Evolutionary conservation across 495 filamentous ascomycete species (phyloP).

Genomic region (Polyplosphaeria fusca): DNA sequence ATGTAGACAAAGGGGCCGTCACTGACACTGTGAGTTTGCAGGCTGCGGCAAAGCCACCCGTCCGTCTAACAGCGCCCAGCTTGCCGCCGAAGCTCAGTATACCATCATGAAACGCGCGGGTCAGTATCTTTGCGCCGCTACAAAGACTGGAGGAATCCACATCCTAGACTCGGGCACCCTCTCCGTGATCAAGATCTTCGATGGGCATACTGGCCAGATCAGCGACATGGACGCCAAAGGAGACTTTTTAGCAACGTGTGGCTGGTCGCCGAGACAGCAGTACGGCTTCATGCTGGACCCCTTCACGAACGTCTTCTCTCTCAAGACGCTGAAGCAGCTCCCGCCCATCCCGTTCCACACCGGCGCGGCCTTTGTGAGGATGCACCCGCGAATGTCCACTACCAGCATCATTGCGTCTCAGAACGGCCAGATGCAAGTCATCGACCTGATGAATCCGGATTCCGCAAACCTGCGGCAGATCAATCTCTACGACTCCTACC

Average conservation of each 20-base stretch:
- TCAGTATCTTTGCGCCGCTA: constrained; percentile 83
- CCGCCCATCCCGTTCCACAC: constrained; percentile 89
- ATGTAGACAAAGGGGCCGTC: constrained; percentile 80
- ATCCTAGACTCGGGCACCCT: constrained; percentile 77
- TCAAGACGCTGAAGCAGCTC: constrained; percentile 79
- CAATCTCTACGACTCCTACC: constrained; percentile 62
- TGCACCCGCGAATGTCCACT: constrained; percentile 92
- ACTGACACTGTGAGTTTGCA: constrained; percentile 57
- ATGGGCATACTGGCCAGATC: constrained; percentile 76
- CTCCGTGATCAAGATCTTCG: constrained; percentile 76
- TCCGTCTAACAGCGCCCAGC: constrained; percentile 19
- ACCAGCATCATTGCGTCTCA: constrained; percentile 88
- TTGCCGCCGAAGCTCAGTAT: constrained; percentile 71
- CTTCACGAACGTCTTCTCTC: constrained; percentile 88
- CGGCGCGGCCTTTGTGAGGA: constrained; percentile 85
- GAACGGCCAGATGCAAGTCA: constrained; percentile 85
- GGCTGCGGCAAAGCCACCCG: background rate
- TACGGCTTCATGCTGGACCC: constrained; percentile 72
- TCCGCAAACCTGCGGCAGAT: constrained; percentile 85
- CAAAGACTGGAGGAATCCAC: constrained; percentile 76
- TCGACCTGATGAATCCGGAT: constrained; percentile 92
- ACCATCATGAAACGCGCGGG: constrained; percentile 85
- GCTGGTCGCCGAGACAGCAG: constrained; percentile 73
- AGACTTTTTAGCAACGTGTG: constrained; percentile 90
- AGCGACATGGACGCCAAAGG: constrained; percentile 94